Base-by-base conservation (phyloP, 345 rosid species). In the Brassica juncea region DNA sequence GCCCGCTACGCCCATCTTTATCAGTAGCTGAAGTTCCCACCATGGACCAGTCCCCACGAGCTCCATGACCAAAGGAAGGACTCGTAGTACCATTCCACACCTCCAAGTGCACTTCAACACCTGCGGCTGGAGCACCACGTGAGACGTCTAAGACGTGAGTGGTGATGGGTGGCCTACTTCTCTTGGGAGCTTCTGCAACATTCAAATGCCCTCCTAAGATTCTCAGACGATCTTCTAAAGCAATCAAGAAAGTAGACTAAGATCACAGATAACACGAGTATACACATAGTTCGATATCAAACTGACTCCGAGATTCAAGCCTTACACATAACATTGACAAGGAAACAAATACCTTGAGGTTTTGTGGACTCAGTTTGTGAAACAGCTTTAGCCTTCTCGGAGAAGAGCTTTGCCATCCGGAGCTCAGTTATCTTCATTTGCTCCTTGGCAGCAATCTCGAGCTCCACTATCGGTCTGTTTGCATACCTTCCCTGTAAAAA, bases 141-240 rank as follows among this genome's bases (percentile, higher is more conserved):
- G 98, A 88, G 78, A 91, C 92, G 83, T 95, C 98, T 77, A 95
- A 86, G 27, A 95, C 91, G 84, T 95, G 99, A 34, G 98, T 90
- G 5, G 98, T 91, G 77, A 95, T 90, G 11, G 98, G 99, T 16
- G 93, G 97, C 28, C 96, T 91, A 15, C 83, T 84, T 80, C 92
- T 87, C 73, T 79, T 73, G 66, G 83, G 77, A 75, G 76, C 42
- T 84, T 86, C 77, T 14, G 82, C 34, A 79, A 87, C 84, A 49
- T 75, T 85, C 70, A 95, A 58, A 81, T 95, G 97, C 61, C 89
- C 92, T 72, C 92, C 92, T 52, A 91, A 85, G 80, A 93, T 78
- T 84, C 80, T 82, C 85, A 89, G 74, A 19, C 91, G 94, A 77
- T 88, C 93, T 92, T 89, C 87, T 84, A 32, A 32, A 39, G 47